Evolutionary conservation across 164 flowering plant genomes (phyloP).

Genomic region (Dillenia turbinata): DNA sequence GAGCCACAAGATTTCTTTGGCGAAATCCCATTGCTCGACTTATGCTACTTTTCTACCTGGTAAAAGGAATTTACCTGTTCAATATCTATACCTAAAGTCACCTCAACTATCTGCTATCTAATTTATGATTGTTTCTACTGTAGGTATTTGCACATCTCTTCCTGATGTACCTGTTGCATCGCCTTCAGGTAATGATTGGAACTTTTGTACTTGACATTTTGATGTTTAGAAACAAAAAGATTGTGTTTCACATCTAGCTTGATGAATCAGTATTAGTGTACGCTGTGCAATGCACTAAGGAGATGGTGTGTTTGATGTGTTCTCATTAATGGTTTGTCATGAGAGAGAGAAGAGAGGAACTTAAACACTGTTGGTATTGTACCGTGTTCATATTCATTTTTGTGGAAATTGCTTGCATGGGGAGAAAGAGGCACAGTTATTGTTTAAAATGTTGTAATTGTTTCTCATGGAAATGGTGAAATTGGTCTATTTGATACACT

Average conservation of each 20-base stretch:
- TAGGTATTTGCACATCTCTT: conserved; percentile 99
- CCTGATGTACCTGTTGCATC: conserved; percentile 95
- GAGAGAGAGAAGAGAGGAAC: neutral
- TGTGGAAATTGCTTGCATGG: too few species aligned
- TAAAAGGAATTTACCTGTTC: conserved; percentile 17
- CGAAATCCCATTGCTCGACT: conserved; percentile 91
- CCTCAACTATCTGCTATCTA: neutral
- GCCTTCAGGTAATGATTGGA: conserved; percentile 68
- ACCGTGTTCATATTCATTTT: neutral
- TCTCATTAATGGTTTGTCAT: neutral
- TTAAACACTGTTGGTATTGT: neutral
- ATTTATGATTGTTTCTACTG: conserved; percentile 5
- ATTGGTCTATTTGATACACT: neutral
- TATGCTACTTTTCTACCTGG: conserved; percentile 75
- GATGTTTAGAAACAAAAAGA: neutral
- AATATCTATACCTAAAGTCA: neutral
- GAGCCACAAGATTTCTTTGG: conserved; percentile 97
- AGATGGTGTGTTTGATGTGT: too few species aligned
- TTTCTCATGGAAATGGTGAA: too few species aligned
- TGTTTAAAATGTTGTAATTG: too few species aligned
- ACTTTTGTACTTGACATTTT: neutral
- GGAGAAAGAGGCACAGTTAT: too few species aligned
- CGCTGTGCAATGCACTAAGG: too few species aligned
- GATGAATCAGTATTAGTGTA: too few species aligned
- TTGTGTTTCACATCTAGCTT: neutral